phyloP scores from a whole-genome alignment of 768 basidiomycete species.

The Pholiota microspora region DNA sequence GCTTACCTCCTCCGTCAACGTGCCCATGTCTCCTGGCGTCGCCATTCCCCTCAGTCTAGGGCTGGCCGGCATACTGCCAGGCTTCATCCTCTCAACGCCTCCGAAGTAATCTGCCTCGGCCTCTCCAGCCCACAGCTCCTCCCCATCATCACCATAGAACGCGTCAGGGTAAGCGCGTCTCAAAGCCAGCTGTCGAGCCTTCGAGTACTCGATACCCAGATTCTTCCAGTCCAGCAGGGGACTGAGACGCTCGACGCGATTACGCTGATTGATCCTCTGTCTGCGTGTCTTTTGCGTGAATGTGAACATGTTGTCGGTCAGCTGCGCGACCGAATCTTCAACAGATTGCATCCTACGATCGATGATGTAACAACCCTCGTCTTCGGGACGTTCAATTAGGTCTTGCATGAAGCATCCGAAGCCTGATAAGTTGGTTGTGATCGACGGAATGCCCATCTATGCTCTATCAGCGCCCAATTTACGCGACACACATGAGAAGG shows the following conservation, averaged over 20 bases:
- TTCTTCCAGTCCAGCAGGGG: constrained; percentile 99
- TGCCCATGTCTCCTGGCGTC: constrained; percentile 93
- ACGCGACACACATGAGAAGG: too few species aligned
- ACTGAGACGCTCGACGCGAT: constrained; percentile 91
- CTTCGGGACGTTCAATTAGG: constrained; percentile 89
- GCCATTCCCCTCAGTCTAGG: constrained; percentile 83
- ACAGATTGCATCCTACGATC: constrained; percentile 87
- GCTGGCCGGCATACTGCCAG: constrained; percentile 82
- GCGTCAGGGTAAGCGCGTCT: constrained; percentile 94
- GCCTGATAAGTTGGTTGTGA: constrained; percentile 97
- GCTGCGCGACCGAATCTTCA: constrained; percentile 87
- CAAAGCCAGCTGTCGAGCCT: constrained; percentile 88
- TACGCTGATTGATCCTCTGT: constrained; percentile 98
- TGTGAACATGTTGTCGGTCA: constrained; percentile 70
- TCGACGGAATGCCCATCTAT: constrained; percentile 91
- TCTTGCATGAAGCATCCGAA: constrained; percentile 99
- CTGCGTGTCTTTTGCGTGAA: constrained; percentile 86
- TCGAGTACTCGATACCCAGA: constrained; percentile 94
- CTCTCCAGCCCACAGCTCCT: constrained; percentile 43
- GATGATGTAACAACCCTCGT: constrained; percentile 96
- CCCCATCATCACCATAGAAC: constrained; percentile 64
- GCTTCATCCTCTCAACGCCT: constrained; percentile 66
- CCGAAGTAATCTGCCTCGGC: constrained; percentile 30
- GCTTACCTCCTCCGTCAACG: constrained; percentile 78
- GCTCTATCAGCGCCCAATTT: background rate